Percentiles rank a stretch among this genome's conserved stretches.
Conservation (phyloP, 805 yeast genomes). For the Saccharomyces jurei region DNA sequence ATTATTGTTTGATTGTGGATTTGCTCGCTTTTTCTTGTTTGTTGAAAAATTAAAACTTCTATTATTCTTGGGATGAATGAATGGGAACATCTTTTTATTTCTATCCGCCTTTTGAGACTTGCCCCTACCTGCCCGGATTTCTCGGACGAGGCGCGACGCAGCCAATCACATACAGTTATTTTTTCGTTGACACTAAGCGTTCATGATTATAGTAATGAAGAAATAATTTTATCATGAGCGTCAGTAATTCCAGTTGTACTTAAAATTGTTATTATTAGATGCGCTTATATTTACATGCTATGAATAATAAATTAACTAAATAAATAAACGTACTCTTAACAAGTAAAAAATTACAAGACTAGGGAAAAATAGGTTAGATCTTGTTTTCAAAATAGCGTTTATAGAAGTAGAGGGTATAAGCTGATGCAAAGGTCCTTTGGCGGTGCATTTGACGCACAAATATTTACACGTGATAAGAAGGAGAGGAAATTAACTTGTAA, state of each 20-base stretch:
- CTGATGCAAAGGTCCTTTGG: neutral
- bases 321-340: neutral
- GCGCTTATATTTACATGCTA: neutral
- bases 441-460: neutral
- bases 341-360: neutral
- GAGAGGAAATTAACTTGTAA: neutral
- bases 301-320: neutral
- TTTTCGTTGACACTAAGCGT: neutral
- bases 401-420: neutral
- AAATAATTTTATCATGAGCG: neutral
- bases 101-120: neutral
- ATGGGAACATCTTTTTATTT: neutral
- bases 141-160: neutral
- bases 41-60: neutral
- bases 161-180: neutral
- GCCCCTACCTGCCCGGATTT: neutral
- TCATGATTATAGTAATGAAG: neutral
- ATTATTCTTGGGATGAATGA: neutral
- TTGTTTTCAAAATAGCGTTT: neutral
- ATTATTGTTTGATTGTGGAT: neutral
- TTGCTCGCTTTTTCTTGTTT: neutral
- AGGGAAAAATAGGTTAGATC: neutral
- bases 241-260: neutral
- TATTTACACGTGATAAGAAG: neutral
- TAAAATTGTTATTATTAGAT: neutral